Conservation (phyloP, 2,329 filamentous ascomycete genomes). For the Colletotrichum ledebouriae region DNA sequence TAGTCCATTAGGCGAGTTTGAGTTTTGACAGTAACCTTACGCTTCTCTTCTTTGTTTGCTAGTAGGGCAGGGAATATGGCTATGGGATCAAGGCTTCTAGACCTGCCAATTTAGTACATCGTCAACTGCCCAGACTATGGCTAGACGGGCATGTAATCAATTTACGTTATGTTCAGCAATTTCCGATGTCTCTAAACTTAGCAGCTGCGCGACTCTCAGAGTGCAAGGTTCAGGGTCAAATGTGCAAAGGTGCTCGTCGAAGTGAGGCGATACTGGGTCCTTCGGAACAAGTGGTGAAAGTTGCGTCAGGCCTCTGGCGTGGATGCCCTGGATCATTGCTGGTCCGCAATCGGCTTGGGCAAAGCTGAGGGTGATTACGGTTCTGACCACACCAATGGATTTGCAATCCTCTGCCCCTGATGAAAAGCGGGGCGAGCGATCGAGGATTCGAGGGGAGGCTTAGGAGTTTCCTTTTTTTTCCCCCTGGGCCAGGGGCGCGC, state of each 20-base stretch:
- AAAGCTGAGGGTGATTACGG: background rate
- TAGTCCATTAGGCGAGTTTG: slow-evolving; percentile 33
- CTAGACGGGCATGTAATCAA: slow-evolving; percentile 28
- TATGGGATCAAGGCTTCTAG: slow-evolving; percentile 35
- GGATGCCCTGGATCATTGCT: too few relatives aligned
- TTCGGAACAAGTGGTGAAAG: background rate
- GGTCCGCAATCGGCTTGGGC: too few relatives aligned
- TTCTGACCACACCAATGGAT: background rate
- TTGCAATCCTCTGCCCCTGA: slow-evolving; percentile 11
- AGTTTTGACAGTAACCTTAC: slow-evolving; percentile 21
- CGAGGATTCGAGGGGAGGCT: background rate
- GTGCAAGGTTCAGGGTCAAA: too few relatives aligned
- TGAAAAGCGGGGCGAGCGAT: slow-evolving; percentile 14
- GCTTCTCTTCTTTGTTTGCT: slow-evolving; percentile 3
- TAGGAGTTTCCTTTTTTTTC: background rate
- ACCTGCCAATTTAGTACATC: slow-evolving; percentile 37
- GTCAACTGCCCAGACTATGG: slow-evolving; percentile 18
- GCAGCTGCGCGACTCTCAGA: too few relatives aligned
- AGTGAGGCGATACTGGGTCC: too few relatives aligned
- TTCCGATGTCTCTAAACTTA: background rate
- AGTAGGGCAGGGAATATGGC: slow-evolving; percentile 29
- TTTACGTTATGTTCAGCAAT: background rate
- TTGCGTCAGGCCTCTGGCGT: too few relatives aligned
- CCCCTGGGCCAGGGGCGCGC: slow-evolving; percentile 19
- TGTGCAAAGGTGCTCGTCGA: too few relatives aligned